Evolutionary conservation across 2,329 filamentous ascomycete species (phyloP).

Genomic region (Fusarium begoniae): DNA sequence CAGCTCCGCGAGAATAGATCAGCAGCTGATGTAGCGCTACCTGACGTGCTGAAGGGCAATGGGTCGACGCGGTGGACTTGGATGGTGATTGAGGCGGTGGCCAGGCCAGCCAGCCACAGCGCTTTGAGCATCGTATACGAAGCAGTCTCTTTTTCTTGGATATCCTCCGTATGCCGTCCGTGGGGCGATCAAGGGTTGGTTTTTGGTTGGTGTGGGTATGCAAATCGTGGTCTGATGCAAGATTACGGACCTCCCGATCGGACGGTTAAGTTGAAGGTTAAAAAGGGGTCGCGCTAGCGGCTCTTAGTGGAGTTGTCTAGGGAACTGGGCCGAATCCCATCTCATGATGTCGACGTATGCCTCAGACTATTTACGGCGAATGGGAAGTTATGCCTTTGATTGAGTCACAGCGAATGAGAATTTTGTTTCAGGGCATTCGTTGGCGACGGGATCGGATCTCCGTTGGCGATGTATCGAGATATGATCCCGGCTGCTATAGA

Average conservation of each 20-base stretch:
- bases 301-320: background rate
- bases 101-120: constrained; percentile 27
- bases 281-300: constrained; percentile 4
- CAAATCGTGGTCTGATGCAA: constrained; percentile 6
- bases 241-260: constrained; percentile 25
- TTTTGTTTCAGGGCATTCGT: background rate
- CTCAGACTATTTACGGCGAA: background rate
- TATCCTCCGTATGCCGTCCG: background rate
- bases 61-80: constrained; percentile 41
- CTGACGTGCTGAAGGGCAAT: constrained; percentile 35
- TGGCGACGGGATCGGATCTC: background rate
- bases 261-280: constrained; percentile 8
- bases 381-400: background rate
- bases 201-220: background rate
- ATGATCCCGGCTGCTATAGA: background rate
- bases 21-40: constrained; percentile 39
- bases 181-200: background rate
- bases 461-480: background rate
- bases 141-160: background rate
- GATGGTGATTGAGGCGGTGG: constrained; percentile 39
- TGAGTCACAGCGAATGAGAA: background rate
- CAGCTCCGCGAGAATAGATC: constrained; percentile 47
- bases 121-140: background rate
- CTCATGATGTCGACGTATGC: background rate
- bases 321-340: background rate